These are phyloP conservation scores for Exophiala bonariae DNA, from an alignment of 2,329 filamentous ascomycete species.

Conservation along the genomic window DNA sequence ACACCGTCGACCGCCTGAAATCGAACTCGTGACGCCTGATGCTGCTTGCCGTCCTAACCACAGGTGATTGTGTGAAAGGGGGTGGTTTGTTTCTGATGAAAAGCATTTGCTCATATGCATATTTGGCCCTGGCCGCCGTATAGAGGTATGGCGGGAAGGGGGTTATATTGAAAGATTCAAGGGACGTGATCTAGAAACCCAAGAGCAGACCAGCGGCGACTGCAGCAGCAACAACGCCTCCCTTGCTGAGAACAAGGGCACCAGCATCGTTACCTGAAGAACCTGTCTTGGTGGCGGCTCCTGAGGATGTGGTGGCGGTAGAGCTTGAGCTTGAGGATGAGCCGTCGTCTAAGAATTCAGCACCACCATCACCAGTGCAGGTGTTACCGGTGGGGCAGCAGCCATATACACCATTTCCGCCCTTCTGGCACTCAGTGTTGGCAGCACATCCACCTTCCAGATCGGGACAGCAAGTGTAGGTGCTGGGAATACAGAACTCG, in stretches of 20 bases:
- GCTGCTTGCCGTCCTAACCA: too few relatives aligned
- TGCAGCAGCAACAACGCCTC: constrained; percentile 10
- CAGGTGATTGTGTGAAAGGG: too few relatives aligned
- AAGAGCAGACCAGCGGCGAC: constrained; percentile 4
- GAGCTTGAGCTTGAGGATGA: neutral
- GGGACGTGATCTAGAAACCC: neutral
- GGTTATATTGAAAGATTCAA: too few relatives aligned
- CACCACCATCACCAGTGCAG: constrained; percentile 23
- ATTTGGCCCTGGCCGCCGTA: too few relatives aligned
- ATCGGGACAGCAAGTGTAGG: constrained; percentile 27
- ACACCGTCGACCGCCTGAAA: too few relatives aligned
- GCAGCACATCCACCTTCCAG: constrained; percentile 22
- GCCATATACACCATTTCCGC: constrained; percentile 24
- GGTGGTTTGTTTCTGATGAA: too few relatives aligned
- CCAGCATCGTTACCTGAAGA: constrained; percentile 8
- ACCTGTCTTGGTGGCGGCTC: neutral
- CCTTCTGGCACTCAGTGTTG: constrained; percentile 16
- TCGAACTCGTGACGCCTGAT: too few relatives aligned
- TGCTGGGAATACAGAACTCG: constrained; percentile 23
- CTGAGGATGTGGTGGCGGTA: neutral
- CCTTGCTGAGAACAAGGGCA: constrained; percentile 6
- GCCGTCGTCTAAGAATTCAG: constrained; percentile 15
- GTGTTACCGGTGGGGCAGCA: constrained; percentile 21
- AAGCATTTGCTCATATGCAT: too few relatives aligned
- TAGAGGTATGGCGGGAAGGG: too few relatives aligned